phyloP scores from a whole-genome alignment of 371 early-diverging fungal genomes.

The Chytridium lagenaria region DNA sequence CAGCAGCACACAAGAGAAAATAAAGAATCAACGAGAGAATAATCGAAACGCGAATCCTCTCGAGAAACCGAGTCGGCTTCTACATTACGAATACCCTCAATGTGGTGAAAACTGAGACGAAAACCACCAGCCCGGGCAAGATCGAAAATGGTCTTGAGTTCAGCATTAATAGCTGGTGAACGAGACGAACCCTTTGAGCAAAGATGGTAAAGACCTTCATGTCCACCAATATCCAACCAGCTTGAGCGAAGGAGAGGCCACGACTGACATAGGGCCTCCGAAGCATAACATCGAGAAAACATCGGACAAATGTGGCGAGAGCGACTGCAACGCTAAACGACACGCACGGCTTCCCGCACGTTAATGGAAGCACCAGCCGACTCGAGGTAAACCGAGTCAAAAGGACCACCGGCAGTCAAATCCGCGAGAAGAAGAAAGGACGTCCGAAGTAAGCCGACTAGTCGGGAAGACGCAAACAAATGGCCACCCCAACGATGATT shows the following conservation, averaged over 20 bases:
- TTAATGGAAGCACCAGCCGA: no score
- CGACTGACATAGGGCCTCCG: neutral
- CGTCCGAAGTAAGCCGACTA: no score
- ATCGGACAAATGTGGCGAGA: no score
- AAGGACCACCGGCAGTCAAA: no score
- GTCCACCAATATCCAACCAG: neutral
- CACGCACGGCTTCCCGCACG: no score
- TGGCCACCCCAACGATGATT: conserved; percentile 10
- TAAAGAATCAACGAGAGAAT: neutral
- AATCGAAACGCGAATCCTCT: neutral
- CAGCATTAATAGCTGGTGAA: neutral
- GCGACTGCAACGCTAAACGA: no score
- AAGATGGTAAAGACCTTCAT: neutral
- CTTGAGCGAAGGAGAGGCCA: neutral
- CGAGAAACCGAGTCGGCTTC: neutral
- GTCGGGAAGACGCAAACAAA: conserved; percentile 11
- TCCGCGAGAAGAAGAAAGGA: no score
- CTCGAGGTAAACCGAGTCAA: neutral
- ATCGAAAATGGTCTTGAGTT: neutral
- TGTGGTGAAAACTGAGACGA: neutral
- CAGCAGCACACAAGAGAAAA: neutral
- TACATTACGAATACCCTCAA: neutral
- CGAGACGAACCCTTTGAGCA: neutral
- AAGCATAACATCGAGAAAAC: no score
- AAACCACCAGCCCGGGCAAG: neutral